Conservation (phyloP, 2,329 filamentous ascomycete species). For the Colletotrichum incanum region DNA sequence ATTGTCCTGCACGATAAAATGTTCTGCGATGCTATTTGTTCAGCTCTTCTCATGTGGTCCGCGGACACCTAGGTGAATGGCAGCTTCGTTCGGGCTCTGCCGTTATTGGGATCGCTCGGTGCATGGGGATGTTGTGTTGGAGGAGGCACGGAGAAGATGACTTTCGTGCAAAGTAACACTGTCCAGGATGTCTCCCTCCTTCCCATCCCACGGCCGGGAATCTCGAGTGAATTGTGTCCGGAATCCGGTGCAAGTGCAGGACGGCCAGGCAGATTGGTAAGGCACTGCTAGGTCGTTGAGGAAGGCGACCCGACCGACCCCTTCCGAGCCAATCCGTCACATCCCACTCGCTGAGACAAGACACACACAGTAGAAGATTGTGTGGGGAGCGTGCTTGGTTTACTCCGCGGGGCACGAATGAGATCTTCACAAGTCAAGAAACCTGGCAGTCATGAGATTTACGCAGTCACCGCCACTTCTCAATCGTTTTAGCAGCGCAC, state of each 20-base stretch:
- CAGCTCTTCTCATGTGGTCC: neutral
- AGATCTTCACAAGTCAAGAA: constrained; percentile 25
- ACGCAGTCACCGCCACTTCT: constrained; percentile 42
- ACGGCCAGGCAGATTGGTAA: constrained; percentile 10
- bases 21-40: neutral
- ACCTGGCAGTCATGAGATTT: constrained; percentile 40
- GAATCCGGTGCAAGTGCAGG: constrained; percentile 17
- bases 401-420: constrained; percentile 34
- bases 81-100: neutral
- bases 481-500: neutral
- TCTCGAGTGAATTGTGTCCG: constrained; percentile 17
- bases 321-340: constrained; percentile 20
- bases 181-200: neutral
- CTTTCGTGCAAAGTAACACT: constrained; percentile 5
- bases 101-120: neutral
- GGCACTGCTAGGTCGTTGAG: constrained; percentile 35
- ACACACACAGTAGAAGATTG: constrained; percentile 13
- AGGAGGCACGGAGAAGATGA: neutral
- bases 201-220: constrained; percentile 12
- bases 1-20: neutral
- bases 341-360: constrained; percentile 37
- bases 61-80: neutral
- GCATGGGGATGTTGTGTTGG: neutral
- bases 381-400: constrained; percentile 24
- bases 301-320: neutral